Evolutionary conservation across 768 basidiomycete genomes (phyloP), one percentile per base, ranked within the genome.

Genomic region (Ramaria rubella): DNA sequence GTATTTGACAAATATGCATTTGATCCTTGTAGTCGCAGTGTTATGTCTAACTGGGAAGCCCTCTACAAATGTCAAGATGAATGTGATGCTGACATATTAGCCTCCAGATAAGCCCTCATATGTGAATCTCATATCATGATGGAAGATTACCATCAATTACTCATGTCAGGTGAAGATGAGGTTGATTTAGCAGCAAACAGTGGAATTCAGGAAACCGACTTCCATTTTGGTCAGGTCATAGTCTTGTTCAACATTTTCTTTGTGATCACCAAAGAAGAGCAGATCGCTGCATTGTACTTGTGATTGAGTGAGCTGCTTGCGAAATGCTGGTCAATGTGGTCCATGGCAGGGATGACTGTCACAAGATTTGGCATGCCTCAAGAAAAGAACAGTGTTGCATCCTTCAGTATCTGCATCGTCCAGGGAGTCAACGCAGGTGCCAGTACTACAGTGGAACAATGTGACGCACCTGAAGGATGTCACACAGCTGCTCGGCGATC

Each of bases 331-430:
- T 75, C 61, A n/a, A 73, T 65, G 29, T 64, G 48, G 46, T 75
- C 70, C 72, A 74, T 72, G 5, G 68, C 71, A 11, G 72, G 73
- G n/a, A 75, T 74, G 3, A 74, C 69, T 0, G 45, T 62, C 0
- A 67, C 63, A 3, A 75, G 58, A 57, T 55, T 65, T 0, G 69
- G 67, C 0, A 58, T 67, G 12, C 43, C 52, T 1, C 59, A 8
- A 1, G 67, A 75, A 60, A 75, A 75, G 54, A 58, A 70, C 0
- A 65, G 59, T 0, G 67, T 76, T 0, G 67, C 65, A 34, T 70
- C 66, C 55, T 74, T 73, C 50, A 75, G 62, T 14, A 67, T 62
- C 73, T 76, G 36, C 34, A 15, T 36, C 8, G 15, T 7, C 15
- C 34, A 36, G 34, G 34, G 34, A 36, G 34, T 8, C 7, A 8